Evolutionary conservation across 164 flowering plant species (phyloP), one percentile per base, ranked within the genome.

Genomic region (Cinnamomum chago): DNA sequence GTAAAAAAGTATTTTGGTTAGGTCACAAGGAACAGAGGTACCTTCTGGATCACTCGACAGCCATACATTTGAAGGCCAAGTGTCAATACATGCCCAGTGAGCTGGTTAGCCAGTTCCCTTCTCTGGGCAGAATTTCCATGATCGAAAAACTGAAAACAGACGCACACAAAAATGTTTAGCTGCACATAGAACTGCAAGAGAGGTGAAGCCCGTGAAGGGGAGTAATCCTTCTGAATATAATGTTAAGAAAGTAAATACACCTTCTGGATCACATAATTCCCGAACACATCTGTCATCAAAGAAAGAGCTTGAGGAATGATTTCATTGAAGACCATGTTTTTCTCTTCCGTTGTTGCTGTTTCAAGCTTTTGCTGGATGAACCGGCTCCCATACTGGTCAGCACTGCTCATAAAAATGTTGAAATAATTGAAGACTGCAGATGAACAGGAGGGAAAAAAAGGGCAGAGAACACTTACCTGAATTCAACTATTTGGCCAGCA

Each of bases 331-430:
- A 96, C 92, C 95, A 86, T 91, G 78, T 87, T 80, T 77, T 91
- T 96, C 84, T 96, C 99, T 58, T 91, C 98, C 12, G 74, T 40
- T 9, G 93, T 88, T 55, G 97, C 97, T 25, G 91, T 92, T 84
- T 96, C 99, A 62, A 96, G 95, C 75, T 96, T 94, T 79, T 96
- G 99, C 77, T 96, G 99, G 73, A 96, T 96, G 76, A 96, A 96
- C 5, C 99, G 89, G 78, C 99, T 96, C 68, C 99, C 99, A 80
- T 90, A 92, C 79, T 96, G 99, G 82, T 96, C 99, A 47, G 97
- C 85, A 83, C 98, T 94, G 92, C 74, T 73, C 75, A 80, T 17
- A 77, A 12, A 75, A 79, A 50, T 68, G 75, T 28, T 50, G 35
- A 62, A 67, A 55, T 28, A 55, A 65, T 51, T 5, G 11, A 70